A percentile compares a stretch with the other conserved stretches of the same genome.
phyloP scores from a whole-genome alignment of 176 grass and related monocot genomes.

The Phragmites australis region DNA sequence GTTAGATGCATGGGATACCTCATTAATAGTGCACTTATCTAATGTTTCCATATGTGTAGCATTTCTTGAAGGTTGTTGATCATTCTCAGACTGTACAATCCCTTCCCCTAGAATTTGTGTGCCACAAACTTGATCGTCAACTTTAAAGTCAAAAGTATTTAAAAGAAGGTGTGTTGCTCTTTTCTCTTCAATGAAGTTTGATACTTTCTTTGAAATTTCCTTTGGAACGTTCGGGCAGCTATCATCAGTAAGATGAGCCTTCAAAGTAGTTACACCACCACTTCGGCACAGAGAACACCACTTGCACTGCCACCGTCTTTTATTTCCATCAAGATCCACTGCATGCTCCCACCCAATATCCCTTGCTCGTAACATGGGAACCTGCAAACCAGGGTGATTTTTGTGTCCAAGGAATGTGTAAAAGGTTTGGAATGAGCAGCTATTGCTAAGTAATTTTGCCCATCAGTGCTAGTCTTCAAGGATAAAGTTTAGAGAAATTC shows the following conservation, averaged over 20 bases:
- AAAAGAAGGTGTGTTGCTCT: slow-evolving; percentile 47
- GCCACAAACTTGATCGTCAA: slow-evolving; percentile 31
- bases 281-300: slow-evolving; percentile 55
- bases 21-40: slow-evolving; percentile 6
- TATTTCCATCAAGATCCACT: slow-evolving; percentile 62
- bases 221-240: slow-evolving; percentile 49
- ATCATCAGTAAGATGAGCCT: slow-evolving; percentile 54
- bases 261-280: slow-evolving; percentile 64
- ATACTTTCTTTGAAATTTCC: slow-evolving; percentile 54
- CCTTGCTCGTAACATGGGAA: slow-evolving; percentile 35
- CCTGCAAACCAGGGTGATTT: slow-evolving; percentile 40
- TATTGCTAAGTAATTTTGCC: slow-evolving; percentile 9
- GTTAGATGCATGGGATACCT: slow-evolving; percentile 36
- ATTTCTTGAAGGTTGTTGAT: slow-evolving; percentile 31
- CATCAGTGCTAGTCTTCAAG: slow-evolving; percentile 14
- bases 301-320: slow-evolving; percentile 59
- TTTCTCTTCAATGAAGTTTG: slow-evolving; percentile 58
- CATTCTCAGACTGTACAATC: slow-evolving; percentile 15
- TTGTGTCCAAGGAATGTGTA: background rate
- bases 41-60: slow-evolving; percentile 26
- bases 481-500: slow-evolving; percentile 20
- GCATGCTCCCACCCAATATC: slow-evolving; percentile 63
- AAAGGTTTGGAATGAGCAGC: background rate
- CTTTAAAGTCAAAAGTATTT: slow-evolving; percentile 32
- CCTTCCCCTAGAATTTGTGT: slow-evolving; percentile 42